Base-by-base conservation (phyloP, 495 filamentous ascomycete species). In the Neurospora intermedia region DNA sequence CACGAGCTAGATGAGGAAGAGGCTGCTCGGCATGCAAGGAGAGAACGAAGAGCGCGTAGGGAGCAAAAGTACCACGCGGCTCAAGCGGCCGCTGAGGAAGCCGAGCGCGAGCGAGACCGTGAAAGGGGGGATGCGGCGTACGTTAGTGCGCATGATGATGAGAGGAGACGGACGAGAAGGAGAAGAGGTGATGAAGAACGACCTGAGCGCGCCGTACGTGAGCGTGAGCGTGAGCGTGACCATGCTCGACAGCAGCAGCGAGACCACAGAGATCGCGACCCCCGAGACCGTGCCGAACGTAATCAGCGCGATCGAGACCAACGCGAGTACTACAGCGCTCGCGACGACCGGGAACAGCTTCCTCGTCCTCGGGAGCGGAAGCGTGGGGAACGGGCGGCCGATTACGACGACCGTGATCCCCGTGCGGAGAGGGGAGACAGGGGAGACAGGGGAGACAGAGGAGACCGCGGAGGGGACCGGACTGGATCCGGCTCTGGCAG, bases 1-100 rank as follows among this genome's bases (percentile, higher is more conserved):
- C 82, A 82, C 6, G 80, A 82, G 35, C 78, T 82, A 13, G 81
- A 85, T 35, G 54, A 79, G 83, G 43, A 83, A 82, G 10, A 81
- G 84, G 48, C 85, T 84, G 45, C 81, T 80, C 35, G 81, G 83
- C 27, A 84, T 81, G 75, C 83, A 84, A 70, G 82, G 81, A 16
- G 87, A 84, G 69, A 76, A 46, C 10, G 76, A 69, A 35, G 71
- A 69, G 6, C 80, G 76, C 18, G 81, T 1, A 79, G 82, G 11
- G 79, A 46, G 31, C 77, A 80, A 0, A 78, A 78, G 9, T 74
- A 80, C 13, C 85, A 87, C 27, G 86, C 88, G 46, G 78, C 23
- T 31, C 54, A 62, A 81, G 59, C 80, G 83, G 40, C 84, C 85
- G 46, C 78, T 84, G 62, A 80, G 81, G 43, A 79, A 80, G 43